phyloP scores from a whole-genome alignment of 176 grass and related monocot genomes.

The Rhynchospora tenuis region DNA sequence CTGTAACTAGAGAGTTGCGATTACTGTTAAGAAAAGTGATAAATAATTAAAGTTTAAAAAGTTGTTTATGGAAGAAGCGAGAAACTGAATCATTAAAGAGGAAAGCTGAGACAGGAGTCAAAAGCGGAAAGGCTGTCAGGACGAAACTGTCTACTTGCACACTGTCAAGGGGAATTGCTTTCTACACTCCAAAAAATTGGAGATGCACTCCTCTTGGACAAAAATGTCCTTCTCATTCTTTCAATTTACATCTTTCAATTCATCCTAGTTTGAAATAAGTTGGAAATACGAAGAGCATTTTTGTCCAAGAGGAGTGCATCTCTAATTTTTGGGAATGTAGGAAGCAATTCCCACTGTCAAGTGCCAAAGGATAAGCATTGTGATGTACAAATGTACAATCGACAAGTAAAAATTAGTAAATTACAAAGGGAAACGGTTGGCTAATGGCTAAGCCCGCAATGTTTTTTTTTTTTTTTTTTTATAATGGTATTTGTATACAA shows the following conservation, averaged over 20 bases:
- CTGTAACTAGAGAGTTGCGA: background rate
- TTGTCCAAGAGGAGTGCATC: too few species aligned
- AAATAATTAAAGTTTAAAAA: too few species aligned
- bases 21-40: too few species aligned
- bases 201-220: too few species aligned
- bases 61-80: background rate
- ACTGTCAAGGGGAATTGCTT: background rate
- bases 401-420: background rate
- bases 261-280: too few species aligned
- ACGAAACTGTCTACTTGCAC: background rate
- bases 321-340: too few species aligned
- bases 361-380: background rate
- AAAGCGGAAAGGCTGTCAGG: background rate
- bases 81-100: background rate
- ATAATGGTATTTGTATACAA: background rate
- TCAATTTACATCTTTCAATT: too few species aligned
- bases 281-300: too few species aligned
- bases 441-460: background rate
- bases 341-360: too few species aligned
- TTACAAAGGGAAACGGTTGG: background rate
- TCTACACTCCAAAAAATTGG: too few species aligned
- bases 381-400: background rate
- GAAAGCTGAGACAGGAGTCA: background rate
- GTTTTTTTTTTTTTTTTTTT: too few species aligned
- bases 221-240: too few species aligned